Conservation (phyloP, 208 protist genomes). For the Acanthamoeba triangularis region DNA sequence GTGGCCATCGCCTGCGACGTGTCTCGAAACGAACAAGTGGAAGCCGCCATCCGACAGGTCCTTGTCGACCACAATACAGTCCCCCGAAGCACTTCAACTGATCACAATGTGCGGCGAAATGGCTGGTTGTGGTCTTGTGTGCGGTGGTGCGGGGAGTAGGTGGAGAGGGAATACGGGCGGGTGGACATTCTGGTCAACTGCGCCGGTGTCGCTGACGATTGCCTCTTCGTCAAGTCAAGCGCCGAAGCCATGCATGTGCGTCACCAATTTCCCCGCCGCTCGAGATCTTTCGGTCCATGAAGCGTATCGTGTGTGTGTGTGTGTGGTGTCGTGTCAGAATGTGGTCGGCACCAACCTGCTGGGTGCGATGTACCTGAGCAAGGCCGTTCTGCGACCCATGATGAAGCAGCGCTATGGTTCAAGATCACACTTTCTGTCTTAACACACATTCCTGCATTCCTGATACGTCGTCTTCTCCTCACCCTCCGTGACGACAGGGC, state of each 20-base stretch:
- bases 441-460: background rate
- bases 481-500: background rate
- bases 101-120: background rate
- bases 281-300: background rate
- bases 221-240: slow-evolving; percentile 43
- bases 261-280: background rate
- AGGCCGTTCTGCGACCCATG: slow-evolving; percentile 41
- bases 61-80: no score
- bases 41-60: background rate
- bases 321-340: background rate
- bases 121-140: background rate
- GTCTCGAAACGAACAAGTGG: background rate
- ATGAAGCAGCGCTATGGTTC: slow-evolving; percentile 9
- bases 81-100: background rate
- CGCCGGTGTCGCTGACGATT: slow-evolving; percentile 12
- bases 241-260: slow-evolving; percentile 16
- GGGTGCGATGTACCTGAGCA: slow-evolving; percentile 51
- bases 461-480: no score
- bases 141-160: background rate
- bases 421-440: background rate
- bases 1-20: slow-evolving; percentile 37
- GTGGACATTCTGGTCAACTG: slow-evolving; percentile 40
- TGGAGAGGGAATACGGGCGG: slow-evolving; percentile 55
- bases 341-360: slow-evolving; percentile 1
- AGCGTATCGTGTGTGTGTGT: background rate